Conservation (phyloP, 306 rosid genomes). For the Lithocarpus polystachyus region DNA sequence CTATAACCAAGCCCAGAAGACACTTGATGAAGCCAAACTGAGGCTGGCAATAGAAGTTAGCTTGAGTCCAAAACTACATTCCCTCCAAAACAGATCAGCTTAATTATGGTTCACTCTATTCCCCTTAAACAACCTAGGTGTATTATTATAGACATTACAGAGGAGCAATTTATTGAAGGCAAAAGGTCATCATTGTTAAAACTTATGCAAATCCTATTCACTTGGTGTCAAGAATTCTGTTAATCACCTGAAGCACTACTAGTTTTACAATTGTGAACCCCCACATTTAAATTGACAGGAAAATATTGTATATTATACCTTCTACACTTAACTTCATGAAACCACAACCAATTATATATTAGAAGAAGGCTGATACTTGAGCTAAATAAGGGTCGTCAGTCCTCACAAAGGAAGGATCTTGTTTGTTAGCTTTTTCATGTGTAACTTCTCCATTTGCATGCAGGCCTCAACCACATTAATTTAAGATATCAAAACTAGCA, state of each 20-base stretch:
- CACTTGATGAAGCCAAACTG: not conserved
- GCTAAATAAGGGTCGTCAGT: not conserved
- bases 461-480: not conserved
- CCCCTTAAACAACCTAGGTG: too few species aligned
- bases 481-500: not conserved
- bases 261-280: not conserved
- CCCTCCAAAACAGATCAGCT: too few species aligned
- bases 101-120: too few species aligned
- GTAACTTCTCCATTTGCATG: not conserved
- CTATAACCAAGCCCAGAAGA: too few species aligned
- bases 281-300: not conserved
- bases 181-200: not conserved
- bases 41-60: too few species aligned
- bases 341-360: not conserved
- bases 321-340: not conserved
- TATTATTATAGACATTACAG: not conserved
- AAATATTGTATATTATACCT: not conserved
- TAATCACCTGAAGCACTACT: not conserved
- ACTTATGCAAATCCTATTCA: not conserved
- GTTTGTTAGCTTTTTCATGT: not conserved
- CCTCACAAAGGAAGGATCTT: not conserved
- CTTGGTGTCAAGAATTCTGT: not conserved
- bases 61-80: too few species aligned
- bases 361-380: not conserved
- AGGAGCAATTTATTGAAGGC: not conserved